Evolutionary conservation across 2,329 filamentous ascomycete species (phyloP).

Genomic region (Aureobasidium leucospermi): DNA sequence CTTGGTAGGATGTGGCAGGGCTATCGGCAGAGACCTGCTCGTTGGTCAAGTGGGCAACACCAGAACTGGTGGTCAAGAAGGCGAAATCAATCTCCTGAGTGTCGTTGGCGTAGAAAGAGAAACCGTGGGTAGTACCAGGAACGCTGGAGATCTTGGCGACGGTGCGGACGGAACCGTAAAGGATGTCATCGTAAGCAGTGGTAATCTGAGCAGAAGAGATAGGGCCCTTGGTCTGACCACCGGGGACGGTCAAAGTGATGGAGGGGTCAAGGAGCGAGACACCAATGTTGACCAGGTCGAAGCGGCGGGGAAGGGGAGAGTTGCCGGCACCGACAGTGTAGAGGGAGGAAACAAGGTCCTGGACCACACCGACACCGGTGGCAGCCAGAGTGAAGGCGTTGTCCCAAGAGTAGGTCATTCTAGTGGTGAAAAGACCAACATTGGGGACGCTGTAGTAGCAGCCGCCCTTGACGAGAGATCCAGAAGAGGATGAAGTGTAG

Average conservation of each 20-base stretch:
- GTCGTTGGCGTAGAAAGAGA: slow-evolving; percentile 78
- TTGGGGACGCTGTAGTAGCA: slow-evolving; percentile 7
- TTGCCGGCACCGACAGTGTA: not conserved
- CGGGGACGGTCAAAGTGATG: slow-evolving; percentile 13
- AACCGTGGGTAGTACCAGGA: slow-evolving; percentile 65
- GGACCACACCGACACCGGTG: not conserved
- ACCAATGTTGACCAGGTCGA: slow-evolving; percentile 7
- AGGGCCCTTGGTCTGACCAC: slow-evolving; percentile 11
- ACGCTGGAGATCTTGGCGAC: slow-evolving; percentile 56
- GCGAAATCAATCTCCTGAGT: slow-evolving; percentile 77
- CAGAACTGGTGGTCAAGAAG: slow-evolving; percentile 13
- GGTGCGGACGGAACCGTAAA: slow-evolving; percentile 63
- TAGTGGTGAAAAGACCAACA: slow-evolving; percentile 3
- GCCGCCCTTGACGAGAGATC: not conserved
- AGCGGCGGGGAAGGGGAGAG: slow-evolving; percentile 3
- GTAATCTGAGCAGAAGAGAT: slow-evolving; percentile 51
- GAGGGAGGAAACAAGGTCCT: not conserved
- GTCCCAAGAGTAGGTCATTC: not conserved
- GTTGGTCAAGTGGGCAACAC: slow-evolving; percentile 40
- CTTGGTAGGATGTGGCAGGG: slow-evolving; percentile 53
- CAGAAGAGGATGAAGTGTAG: not conserved
- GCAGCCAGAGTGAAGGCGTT: not conserved
- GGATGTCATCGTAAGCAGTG: slow-evolving; percentile 52
- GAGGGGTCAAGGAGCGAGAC: not conserved
- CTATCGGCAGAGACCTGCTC: slow-evolving; percentile 58